These are phyloP conservation scores for Tylopilus plumbeoviolaceoides DNA, from an alignment of 768 basidiomycete species.

Conservation along the genomic window DNA sequence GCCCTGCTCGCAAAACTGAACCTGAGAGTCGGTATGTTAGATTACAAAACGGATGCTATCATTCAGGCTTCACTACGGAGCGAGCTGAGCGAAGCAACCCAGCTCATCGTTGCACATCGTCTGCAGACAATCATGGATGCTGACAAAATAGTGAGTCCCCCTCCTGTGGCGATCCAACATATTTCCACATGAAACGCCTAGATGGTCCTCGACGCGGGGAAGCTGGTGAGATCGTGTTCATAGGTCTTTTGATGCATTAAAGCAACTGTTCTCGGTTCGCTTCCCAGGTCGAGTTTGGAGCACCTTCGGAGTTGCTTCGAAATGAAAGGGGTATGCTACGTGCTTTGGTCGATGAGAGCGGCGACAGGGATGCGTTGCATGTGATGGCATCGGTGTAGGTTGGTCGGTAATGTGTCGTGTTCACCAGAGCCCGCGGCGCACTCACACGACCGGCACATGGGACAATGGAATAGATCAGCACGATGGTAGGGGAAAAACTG, in stretches of 20 bases:
- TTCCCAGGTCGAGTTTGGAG: conserved; percentile 42
- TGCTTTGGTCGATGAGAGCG: conserved; percentile 54
- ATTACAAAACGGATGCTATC: conserved; percentile 8
- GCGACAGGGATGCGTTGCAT: conserved; percentile 46
- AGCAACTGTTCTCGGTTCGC: neutral
- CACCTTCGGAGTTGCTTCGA: conserved; percentile 45
- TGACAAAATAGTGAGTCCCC: conserved; percentile 5
- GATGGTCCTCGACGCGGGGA: conserved; percentile 11
- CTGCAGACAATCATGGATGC: conserved; percentile 9
- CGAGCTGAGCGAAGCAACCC: conserved; percentile 3
- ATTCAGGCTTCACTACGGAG: conserved; percentile 7
- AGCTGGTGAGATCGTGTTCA: neutral
- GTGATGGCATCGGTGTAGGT: conserved; percentile 28
- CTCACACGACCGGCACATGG: too few species aligned
- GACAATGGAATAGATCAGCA: too few species aligned
- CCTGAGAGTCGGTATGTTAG: neutral
- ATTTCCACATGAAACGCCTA: neutral
- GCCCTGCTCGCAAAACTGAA: too few species aligned
- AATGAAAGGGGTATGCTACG: conserved; percentile 50
- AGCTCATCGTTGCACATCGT: conserved; percentile 10
- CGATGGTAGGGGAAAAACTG: neutral
- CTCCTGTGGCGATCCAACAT: neutral
- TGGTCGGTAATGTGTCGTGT: too few species aligned
- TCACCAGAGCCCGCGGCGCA: too few species aligned
- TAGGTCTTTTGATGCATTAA: neutral